Base-by-base conservation (phyloP, 805 yeast genomes). In the Yamadazyma akitaensis region DNA sequence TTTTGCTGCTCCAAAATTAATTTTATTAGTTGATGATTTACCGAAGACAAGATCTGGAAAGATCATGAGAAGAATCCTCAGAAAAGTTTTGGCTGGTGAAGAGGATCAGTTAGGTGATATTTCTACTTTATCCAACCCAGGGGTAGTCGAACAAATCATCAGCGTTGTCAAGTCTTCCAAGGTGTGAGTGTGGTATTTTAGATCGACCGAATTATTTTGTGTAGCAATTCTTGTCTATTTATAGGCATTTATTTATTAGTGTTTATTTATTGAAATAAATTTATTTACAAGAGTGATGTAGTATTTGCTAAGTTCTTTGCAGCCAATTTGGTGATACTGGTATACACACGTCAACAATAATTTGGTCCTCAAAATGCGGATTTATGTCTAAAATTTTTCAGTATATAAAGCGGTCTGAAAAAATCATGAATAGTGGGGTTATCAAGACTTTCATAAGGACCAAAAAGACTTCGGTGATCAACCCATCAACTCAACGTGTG, bases 1-100 rank as follows among this genome's bases (percentile, higher is more conserved):
- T 41, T 89, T 89, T 70, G 99, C 99, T 17, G 96, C 98, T 47
- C 99, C 99, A 62, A 91, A 91, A 70, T 74, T 83, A 42, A 83
- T 91, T 49, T 74, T 85, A 57, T 72, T 91, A 49, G 96, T 92
- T 46, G 84, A 82, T 50, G 98, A 94, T 64, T 80, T 94, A 67
- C 99, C 99, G 71, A 94, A 92, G 80, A 94, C 99, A 19, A 83
- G 99, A 74, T 89, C 97, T 10, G 99, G 99, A 58, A 94, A 94
- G 79, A 92, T 94, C 64, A 92, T 94, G 96, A 87, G 99, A 78
- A 88, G 99, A 76, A 86, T 94, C 53, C 79, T 94, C 70, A 85
- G 99, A 73, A 94, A 94, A 74, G 80, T 92, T 51, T 84, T 90
- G 46, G 83, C 94, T 43, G 91, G 92, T 56, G 97, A 92, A 75